Base-by-base conservation (phyloP, 2,329 filamentous ascomycete species). In the Trichoderma sp. region DNA sequence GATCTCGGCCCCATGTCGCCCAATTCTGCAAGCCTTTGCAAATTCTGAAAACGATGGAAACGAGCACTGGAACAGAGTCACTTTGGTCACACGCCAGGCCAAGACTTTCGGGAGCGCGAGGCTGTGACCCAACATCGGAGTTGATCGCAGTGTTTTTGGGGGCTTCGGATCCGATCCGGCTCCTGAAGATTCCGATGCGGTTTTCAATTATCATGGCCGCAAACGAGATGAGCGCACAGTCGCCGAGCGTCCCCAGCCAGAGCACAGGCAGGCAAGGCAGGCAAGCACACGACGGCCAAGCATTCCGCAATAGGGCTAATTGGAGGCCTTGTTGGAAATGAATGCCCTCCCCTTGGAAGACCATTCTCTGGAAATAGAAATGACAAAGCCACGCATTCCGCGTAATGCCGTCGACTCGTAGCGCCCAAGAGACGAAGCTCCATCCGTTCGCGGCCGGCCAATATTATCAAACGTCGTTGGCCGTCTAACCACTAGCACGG, bases 141-240 rank as follows among this genome's bases (percentile, higher is more conserved):
- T 9, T 60, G 17, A 22, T 45, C 19, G 39, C 39, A 48, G 17
- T 22, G 17, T 60, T 61, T 61, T 35, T 35, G 42, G 58, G 12
- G 8, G 17, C n/a, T 57, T 65, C 52, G 52, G 52, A 48, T 57
- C 29, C 52, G 52, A 65, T 56, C 52, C 37, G 63, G 52, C 50
- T 65, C 63, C 63, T 65, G 52, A 65, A 65, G 52, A 35, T 65
- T 65, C 63, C 63, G 63, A 65, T 45, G 37, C 34, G 53, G 50
- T 9, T 12, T 27, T 45, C 45, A 35, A 34, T 12, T 48, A 34
- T 54, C 34, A 42, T 25, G 13, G n/a, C 39, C 63, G 32, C 57
- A 48, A 48, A 57, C 52, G 63, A 65, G 29, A 65, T 57, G 37
- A 64, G 37, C 48, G 25, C 13, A 32, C 32, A 22, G 29, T 34